A percentile compares a stretch with the other conserved stretches of the same genome.
These are phyloP conservation scores for Solanum acaule DNA, from an alignment of 257 asterid species.

Conservation along the genomic window DNA sequence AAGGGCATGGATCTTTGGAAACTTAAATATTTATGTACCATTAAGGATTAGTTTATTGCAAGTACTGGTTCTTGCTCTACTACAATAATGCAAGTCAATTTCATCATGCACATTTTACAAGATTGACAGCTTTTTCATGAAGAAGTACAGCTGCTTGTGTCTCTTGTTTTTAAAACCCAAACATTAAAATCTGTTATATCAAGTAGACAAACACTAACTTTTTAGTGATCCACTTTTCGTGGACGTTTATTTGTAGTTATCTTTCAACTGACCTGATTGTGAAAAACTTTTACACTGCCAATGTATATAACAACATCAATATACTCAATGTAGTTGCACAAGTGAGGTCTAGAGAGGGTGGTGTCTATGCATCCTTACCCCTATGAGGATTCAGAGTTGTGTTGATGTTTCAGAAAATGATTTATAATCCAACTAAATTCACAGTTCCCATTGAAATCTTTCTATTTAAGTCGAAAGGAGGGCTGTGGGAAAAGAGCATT, in stretches of 20 bases:
- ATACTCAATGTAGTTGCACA: neutral
- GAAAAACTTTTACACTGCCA: neutral
- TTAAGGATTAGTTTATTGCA: neutral
- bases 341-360: neutral
- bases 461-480: neutral
- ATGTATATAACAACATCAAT: neutral
- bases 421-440: neutral
- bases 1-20: neutral
- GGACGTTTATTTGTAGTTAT: neutral
- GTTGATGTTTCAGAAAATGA: neutral
- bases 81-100: slow-evolving; percentile 6
- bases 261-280: neutral
- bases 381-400: neutral
- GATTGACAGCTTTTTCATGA: slow-evolving; percentile 5
- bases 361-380: neutral
- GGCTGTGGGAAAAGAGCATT: neutral
- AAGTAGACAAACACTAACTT: neutral
- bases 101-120: slow-evolving; percentile 2
- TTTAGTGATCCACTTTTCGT: neutral
- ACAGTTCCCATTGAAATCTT: neutral
- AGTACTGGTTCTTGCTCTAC: neutral
- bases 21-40: neutral
- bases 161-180: neutral
- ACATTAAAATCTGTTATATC: neutral
- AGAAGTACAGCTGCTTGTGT: slow-evolving; percentile 5